These are phyloP conservation scores for Neoarthrinium moseri DNA, from an alignment of 2,329 filamentous ascomycete species.

Conservation along the genomic window DNA sequence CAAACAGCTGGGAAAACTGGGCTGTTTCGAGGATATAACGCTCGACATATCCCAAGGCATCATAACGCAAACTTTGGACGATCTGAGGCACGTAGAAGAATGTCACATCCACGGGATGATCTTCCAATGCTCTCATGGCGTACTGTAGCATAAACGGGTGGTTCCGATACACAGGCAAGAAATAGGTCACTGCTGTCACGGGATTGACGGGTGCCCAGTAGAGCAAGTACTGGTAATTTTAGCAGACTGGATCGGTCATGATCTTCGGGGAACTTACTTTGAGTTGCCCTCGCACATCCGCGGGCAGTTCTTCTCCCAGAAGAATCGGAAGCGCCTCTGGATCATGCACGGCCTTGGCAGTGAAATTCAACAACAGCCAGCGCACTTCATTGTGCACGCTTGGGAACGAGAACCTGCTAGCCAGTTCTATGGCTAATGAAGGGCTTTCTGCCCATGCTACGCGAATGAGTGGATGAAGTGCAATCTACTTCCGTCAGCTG, in stretches of 20 bases:
- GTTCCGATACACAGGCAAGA: constrained; percentile 85
- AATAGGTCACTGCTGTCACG: constrained; percentile 89
- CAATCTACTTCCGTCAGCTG: constrained; percentile 39
- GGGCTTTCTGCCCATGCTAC: constrained; percentile 88
- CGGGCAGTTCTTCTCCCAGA: constrained; percentile 72
- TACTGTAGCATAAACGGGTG: constrained; percentile 95
- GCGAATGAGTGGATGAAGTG: constrained; percentile 64
- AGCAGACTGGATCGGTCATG: constrained; percentile 13
- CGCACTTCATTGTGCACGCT: constrained; percentile 75
- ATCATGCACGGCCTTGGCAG: constrained; percentile 77
- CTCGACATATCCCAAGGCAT: constrained; percentile 90
- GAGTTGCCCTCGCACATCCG: constrained; percentile 79
- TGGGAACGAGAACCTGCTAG: constrained; percentile 73
- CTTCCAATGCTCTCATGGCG: constrained; percentile 91
- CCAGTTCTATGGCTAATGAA: constrained; percentile 82
- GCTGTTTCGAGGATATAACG: constrained; percentile 96
- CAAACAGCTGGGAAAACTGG: constrained; percentile 96
- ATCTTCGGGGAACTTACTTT: constrained; percentile 55
- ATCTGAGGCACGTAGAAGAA: constrained; percentile 99
- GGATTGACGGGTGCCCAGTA: constrained; percentile 94
- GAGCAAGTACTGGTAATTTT: constrained; percentile 67
- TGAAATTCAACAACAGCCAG: constrained; percentile 76
- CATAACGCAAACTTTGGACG: constrained; percentile 91
- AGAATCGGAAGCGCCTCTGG: constrained; percentile 82
- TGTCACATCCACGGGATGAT: constrained; percentile 91